Evolutionary conservation across 495 filamentous ascomycete species (phyloP).

Genomic region (Friedmanniomyces simplex): DNA sequence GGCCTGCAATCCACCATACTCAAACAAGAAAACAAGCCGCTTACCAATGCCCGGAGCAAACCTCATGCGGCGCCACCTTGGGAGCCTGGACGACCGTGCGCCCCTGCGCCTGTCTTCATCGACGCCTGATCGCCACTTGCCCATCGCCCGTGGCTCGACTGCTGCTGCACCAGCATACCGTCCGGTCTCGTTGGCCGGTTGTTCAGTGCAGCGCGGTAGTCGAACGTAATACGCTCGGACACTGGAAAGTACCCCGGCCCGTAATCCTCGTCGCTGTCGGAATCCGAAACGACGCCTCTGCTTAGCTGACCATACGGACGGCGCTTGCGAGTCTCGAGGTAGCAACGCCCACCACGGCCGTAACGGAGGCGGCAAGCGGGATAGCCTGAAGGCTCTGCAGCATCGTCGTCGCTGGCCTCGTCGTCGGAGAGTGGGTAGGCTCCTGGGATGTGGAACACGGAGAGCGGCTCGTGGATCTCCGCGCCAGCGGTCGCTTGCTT

Average conservation of each 20-base stretch:
- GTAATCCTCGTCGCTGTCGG: constrained; percentile 17
- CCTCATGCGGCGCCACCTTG: background rate
- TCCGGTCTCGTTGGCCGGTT: constrained; percentile 7
- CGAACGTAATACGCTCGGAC: constrained; percentile 10
- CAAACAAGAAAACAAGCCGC: background rate
- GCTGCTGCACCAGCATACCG: constrained; percentile 1
- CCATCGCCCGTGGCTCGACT: background rate
- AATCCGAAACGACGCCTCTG: constrained; percentile 19
- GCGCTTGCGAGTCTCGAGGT: constrained; percentile 10
- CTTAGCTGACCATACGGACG: background rate
- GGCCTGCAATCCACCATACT: background rate
- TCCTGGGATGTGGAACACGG: constrained; percentile 11
- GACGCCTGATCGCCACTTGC: constrained; percentile 2
- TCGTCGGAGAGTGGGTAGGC: constrained; percentile 8
- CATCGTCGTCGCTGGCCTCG: background rate
- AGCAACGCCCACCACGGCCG: constrained; percentile 18
- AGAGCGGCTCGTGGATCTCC: constrained; percentile 5
- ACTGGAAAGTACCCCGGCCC: constrained; percentile 12
- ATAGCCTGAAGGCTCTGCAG: background rate
- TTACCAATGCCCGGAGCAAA: background rate
- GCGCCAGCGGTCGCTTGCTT: constrained; percentile 2
- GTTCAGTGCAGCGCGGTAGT: constrained; percentile 8
- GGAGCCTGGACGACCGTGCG: constrained; percentile 3
- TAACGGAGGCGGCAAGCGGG: constrained; percentile 16
- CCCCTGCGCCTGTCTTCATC: background rate